Evolutionary conservation across 106 monocot species (phyloP), one percentile per base, ranked within the genome.

Genomic region (Acorus calamus): DNA sequence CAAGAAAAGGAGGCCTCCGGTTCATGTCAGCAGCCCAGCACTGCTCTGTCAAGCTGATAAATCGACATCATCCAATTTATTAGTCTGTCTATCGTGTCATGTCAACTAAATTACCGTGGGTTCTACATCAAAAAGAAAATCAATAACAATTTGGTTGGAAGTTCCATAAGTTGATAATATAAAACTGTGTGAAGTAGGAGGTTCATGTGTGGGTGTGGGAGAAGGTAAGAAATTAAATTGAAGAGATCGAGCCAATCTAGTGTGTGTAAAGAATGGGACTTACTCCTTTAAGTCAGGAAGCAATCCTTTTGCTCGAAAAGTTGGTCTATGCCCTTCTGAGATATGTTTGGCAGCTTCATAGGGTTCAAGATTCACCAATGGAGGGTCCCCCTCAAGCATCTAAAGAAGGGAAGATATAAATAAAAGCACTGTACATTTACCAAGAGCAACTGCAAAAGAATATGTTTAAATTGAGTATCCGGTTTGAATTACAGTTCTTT

Each of bases 381-480:
- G 96, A 28, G 96, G 91, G 8, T 88, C 88, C 12, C 91, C 91
- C 79, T 98, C 96, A 48, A 98, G 79, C 96, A 98, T 98, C 96
- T 98, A 4, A 60, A 47, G 14, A 4, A 57, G 11, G 10, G 55
- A 54, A 50, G 46, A 63, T 9, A 6, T n/a, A 46, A n/a, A n/a
- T n/a, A n/a, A 11, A 52, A 49, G 9, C 42, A 55, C 49, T 58
- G 49, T 49, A 58, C n/a, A 46, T 14, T 5, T 45, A 14, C 59
- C 7, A 44, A 60, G n/a, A 44, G 28, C 0, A 46, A 52, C 28
- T 58, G 4, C 41, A 5, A 50, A 61, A 47, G 8, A 49, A 71
- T 42, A 4, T 42, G 58, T 42, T 42, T 5, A 6, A 42, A 28
- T 5, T 11, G 11, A 6, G 11, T 3, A 13, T 13, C 28, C 28